A percentile compares a stretch with the other conserved stretches of the same genome.
Evolutionary conservation across 2,329 filamentous ascomycete species (phyloP).

Genomic region (Albifimbria verrucaria): DNA sequence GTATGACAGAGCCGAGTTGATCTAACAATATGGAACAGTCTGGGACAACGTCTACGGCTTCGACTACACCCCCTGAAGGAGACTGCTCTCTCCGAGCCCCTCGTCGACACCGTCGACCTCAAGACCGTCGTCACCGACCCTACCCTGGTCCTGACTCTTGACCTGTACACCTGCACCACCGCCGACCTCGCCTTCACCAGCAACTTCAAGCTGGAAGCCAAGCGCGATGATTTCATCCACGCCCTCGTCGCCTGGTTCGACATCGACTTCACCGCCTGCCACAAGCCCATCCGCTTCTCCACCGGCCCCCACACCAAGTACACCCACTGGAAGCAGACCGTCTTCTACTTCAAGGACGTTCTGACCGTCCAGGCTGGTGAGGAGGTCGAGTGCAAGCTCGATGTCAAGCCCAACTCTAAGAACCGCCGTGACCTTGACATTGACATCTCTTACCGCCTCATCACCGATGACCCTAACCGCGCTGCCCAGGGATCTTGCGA

Average conservation of each 20-base stretch:
- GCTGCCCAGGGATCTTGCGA: constrained; percentile 65
- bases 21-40: constrained; percentile 52
- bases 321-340: constrained; percentile 99
- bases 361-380: constrained; percentile 89
- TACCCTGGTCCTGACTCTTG: constrained; percentile 76
- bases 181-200: constrained; percentile 81
- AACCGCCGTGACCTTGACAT: constrained; percentile 96
- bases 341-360: constrained; percentile 94
- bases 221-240: constrained; percentile 92
- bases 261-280: constrained; percentile 96
- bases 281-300: constrained; percentile 96
- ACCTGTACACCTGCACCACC: constrained; percentile 85
- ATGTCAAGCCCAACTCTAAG: constrained; percentile 86
- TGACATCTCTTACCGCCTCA: constrained; percentile 75
- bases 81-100: constrained; percentile 89
- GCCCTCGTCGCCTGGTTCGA: constrained; percentile 98
- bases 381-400: constrained; percentile 67
- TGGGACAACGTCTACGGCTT: constrained; percentile 99
- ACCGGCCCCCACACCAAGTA: constrained; percentile 98
- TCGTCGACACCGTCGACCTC: constrained; percentile 96
- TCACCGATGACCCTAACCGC: constrained; percentile 71
- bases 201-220: constrained; percentile 71
- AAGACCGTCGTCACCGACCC: constrained; percentile 97
- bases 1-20: not conserved
- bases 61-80: constrained; percentile 89